Conservation (phyloP, 192 early-diverging fungal genomes). For the Powellomyces hirtus region DNA sequence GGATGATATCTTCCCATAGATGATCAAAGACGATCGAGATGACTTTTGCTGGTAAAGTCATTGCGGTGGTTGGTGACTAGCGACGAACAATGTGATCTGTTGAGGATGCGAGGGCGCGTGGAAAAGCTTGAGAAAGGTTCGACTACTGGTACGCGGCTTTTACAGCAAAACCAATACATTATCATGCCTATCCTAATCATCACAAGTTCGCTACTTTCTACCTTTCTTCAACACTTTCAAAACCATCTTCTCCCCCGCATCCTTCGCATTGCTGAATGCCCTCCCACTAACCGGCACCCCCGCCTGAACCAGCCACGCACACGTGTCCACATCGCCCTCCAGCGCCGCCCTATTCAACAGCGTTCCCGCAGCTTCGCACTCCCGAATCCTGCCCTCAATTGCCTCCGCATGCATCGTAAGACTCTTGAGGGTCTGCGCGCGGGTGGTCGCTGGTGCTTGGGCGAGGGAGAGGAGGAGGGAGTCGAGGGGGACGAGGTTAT, state of each 20-base stretch:
- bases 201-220: not conserved
- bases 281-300: not conserved
- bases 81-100: no score
- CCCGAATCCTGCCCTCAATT: not conserved
- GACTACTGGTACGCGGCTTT: no score
- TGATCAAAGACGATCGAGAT: no score
- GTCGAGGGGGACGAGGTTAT: not conserved
- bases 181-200: no score
- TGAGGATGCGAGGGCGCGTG: no score
- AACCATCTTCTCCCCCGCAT: not conserved
- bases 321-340: constrained; percentile 12
- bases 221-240: constrained; percentile 8
- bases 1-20: no score
- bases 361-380: not conserved
- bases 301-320: constrained; percentile 6
- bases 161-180: no score
- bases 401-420: not conserved
- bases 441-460: not conserved
- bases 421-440: not conserved
- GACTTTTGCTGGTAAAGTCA: no score
- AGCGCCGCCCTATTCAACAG: not conserved
- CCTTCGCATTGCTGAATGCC: constrained; percentile 8
- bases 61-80: no score
- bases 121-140: no score
- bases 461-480: not conserved